These are phyloP conservation scores for Yamagishiella unicocca DNA, from an alignment of 139 green algal genomes.

Conservation along the genomic window DNA sequence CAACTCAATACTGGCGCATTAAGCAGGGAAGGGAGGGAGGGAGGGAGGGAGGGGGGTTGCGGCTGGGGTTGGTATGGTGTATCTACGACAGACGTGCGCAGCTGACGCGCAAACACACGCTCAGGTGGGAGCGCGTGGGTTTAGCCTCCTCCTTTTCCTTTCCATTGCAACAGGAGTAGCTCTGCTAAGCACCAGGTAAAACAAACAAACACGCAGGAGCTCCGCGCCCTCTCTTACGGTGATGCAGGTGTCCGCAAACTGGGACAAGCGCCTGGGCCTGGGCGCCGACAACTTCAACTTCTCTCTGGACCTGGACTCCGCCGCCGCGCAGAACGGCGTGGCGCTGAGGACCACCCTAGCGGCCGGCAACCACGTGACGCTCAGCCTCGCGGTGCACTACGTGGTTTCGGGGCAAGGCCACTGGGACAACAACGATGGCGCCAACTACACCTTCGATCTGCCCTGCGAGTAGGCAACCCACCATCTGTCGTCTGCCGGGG, in stretches of 20 bases:
- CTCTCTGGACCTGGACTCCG: constrained; percentile 17
- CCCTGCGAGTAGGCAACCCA: constrained; percentile 23
- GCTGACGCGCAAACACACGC: no score
- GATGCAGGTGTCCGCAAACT: constrained; percentile 29
- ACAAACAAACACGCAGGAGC: no score
- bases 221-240: no score
- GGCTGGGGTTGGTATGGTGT: no score
- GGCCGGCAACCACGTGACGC: constrained; percentile 37
- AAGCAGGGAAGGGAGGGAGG: not conserved
- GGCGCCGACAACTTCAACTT: constrained; percentile 46
- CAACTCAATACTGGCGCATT: no score
- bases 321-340: not conserved
- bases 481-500: no score
- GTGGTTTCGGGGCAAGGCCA: constrained; percentile 17
- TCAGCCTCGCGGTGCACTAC: constrained; percentile 38
- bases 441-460: constrained; percentile 44
- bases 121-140: no score
- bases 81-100: no score
- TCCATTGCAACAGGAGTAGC: no score
- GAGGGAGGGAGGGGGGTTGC: not conserved
- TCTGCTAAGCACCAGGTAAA: no score
- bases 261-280: constrained; percentile 43
- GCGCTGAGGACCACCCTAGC: constrained; percentile 13
- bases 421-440: constrained; percentile 36
- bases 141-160: no score